Evolutionary conservation across 371 early-diverging fungal genomes (phyloP).

Genomic region (Rhizopus sp.): DNA sequence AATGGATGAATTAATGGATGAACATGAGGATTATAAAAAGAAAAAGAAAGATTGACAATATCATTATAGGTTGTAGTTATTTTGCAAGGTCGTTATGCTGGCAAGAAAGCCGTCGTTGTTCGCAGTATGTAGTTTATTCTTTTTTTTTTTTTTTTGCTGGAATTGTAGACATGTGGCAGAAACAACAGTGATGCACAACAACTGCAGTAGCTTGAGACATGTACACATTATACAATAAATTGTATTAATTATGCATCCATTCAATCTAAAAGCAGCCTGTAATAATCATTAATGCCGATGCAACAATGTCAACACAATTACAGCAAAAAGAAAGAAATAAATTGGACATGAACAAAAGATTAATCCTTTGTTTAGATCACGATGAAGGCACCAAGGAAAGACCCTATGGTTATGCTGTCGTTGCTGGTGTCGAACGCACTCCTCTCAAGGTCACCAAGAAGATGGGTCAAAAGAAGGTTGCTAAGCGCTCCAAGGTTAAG

Average conservation of each 20-base stretch:
- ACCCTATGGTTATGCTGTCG: constrained; percentile 95
- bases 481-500: constrained; percentile 95
- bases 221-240: too few relatives aligned
- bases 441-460: constrained; percentile 93
- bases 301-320: neutral
- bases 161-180: neutral
- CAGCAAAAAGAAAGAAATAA: neutral
- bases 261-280: neutral
- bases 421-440: constrained; percentile 95
- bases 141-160: constrained; percentile 3
- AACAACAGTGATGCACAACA: neutral
- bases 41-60: neutral
- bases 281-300: neutral
- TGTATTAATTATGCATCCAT: too few relatives aligned
- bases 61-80: constrained; percentile 86
- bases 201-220: too few relatives aligned
- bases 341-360: neutral
- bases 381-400: constrained; percentile 90
- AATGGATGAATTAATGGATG: constrained; percentile 21
- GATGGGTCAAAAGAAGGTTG: constrained; percentile 92
- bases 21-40: neutral
- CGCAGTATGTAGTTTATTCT: constrained; percentile 67
- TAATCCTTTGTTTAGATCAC: constrained; percentile 46
- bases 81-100: constrained; percentile 96
- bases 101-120: constrained; percentile 98